Percentiles rank a stretch among this genome's conserved stretches.
Evolutionary conservation across 371 early-diverging fungal species (phyloP).

Genomic region (Mortierella sp.): DNA sequence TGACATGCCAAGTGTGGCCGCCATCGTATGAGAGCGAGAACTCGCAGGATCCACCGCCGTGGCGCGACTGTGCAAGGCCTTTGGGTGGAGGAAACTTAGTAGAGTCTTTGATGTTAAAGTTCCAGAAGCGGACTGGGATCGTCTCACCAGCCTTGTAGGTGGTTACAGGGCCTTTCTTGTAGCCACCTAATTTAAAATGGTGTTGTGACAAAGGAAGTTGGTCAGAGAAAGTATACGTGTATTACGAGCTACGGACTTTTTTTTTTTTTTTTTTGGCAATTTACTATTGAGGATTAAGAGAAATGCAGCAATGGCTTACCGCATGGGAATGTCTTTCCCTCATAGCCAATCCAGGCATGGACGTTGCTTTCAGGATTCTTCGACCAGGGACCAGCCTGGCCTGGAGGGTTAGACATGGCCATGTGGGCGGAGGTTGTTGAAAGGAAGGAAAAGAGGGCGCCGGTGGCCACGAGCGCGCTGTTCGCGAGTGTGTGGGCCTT

Average conservation of each 20-base stretch:
- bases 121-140: conserved; percentile 30
- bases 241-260: no score
- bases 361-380: conserved; percentile 6
- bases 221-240: not conserved
- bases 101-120: conserved; percentile 12
- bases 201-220: not conserved
- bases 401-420: conserved; percentile 20
- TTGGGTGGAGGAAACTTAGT: conserved; percentile 14
- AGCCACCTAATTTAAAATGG: conserved; percentile 9
- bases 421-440: conserved; percentile 22
- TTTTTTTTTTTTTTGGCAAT: no score
- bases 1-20: conserved; percentile 65
- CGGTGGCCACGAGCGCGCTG: conserved; percentile 9
- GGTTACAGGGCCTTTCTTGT: conserved; percentile 17
- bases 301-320: not conserved
- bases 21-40: conserved; percentile 72
- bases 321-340: conserved; percentile 28
- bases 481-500: conserved; percentile 13
- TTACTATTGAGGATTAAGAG: no score
- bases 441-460: conserved; percentile 8
- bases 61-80: conserved; percentile 22
- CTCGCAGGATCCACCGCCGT: conserved; percentile 73
- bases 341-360: conserved; percentile 30
- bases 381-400: conserved; percentile 37
- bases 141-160: conserved; percentile 35